Percentiles rank a stretch among this genome's conserved stretches.
Conservation (phyloP, 2,329 filamentous ascomycete genomes). For the Trichoderma polysporum region DNA sequence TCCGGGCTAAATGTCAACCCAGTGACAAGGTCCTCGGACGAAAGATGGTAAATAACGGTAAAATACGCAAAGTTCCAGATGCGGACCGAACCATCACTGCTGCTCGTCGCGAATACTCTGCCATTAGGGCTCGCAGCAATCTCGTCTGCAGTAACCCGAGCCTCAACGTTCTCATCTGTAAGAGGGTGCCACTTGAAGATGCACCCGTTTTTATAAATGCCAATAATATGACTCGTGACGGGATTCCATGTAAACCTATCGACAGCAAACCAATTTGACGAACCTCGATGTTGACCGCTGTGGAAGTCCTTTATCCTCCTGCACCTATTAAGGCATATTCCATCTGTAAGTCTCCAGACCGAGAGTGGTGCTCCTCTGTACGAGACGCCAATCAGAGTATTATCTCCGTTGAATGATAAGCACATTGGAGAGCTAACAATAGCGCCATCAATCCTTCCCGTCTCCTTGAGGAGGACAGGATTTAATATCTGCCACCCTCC, state of each 20-base stretch:
- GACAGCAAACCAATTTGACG: neutral
- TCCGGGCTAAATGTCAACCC: neutral
- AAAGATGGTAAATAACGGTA: neutral
- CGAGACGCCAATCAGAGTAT: neutral
- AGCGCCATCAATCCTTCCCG: neutral
- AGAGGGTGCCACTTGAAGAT: conserved; percentile 1
- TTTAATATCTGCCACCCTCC: neutral
- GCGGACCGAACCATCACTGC: neutral
- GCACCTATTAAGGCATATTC: neutral
- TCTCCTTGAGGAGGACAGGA: neutral
- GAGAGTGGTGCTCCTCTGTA: neutral
- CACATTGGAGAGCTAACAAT: neutral
- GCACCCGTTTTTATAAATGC: neutral
- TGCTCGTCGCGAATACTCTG: neutral
- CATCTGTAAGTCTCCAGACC: neutral
- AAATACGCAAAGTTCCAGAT: neutral
- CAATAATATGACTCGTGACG: neutral
- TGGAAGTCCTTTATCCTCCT: neutral
- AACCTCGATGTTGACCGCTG: neutral
- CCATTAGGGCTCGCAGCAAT: neutral
- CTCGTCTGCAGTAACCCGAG: neutral
- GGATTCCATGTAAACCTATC: neutral
- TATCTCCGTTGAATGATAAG: neutral
- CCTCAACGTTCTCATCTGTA: neutral
- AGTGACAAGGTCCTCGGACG: neutral